Evolutionary conservation across 2,329 filamentous ascomycete species (phyloP).

Genomic region (Lasiodiplodia citricola): DNA sequence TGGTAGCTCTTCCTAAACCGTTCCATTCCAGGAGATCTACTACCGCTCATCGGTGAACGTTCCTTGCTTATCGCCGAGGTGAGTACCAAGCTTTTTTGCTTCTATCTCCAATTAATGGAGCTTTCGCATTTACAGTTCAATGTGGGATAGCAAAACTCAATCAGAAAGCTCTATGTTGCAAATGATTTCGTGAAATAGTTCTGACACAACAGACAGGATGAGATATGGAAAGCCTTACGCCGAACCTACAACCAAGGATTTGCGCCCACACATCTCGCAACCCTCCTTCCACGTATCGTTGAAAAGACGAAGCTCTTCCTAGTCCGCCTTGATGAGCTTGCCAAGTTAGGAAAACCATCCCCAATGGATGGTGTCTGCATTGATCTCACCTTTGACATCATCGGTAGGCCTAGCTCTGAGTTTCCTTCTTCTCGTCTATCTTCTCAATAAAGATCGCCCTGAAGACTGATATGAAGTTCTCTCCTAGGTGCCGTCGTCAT

Average conservation of each 20-base stretch:
- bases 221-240: conserved; percentile 29
- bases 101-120: neutral
- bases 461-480: neutral
- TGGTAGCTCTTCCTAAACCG: neutral
- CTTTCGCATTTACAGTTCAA: neutral
- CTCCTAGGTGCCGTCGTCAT: conserved; percentile 13
- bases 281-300: conserved; percentile 31
- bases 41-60: conserved; percentile 34
- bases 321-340: conserved; percentile 23
- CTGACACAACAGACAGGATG: conserved; percentile 15
- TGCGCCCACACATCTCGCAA: conserved; percentile 31
- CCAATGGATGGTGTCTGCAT: conserved; percentile 6
- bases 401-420: neutral
- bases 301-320: conserved; percentile 33
- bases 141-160: neutral
- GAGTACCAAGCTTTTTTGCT: neutral
- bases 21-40: neutral
- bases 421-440: neutral
- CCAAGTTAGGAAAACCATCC: neutral
- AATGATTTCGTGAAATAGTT: neutral
- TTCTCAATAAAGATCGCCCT: neutral
- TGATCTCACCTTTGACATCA: conserved; percentile 26
- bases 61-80: conserved; percentile 39
- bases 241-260: conserved; percentile 34
- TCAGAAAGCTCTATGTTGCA: neutral